These are phyloP conservation scores for Filobasidium wieringae DNA, from an alignment of 768 basidiomycete genomes.

Conservation along the genomic window DNA sequence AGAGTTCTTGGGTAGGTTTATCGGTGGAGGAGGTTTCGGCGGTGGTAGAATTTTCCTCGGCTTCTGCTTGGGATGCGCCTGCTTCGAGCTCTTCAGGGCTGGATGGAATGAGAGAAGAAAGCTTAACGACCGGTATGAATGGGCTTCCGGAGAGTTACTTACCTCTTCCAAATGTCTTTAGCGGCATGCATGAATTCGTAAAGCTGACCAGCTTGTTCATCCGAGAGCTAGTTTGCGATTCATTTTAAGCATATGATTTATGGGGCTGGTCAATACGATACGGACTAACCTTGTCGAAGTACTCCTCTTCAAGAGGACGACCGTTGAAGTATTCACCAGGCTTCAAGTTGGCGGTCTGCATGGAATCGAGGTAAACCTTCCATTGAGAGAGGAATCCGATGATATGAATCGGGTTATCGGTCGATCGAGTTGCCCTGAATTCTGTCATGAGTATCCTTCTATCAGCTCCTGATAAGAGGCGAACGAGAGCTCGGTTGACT, in stretches of 20 bases:
- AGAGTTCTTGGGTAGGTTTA: neutral
- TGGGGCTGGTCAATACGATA: constrained; percentile 5
- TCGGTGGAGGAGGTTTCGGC: neutral
- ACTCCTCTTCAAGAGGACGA: constrained; percentile 31
- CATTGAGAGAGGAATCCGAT: constrained; percentile 93
- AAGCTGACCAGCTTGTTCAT: constrained; percentile 81
- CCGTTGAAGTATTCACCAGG: constrained; percentile 26
- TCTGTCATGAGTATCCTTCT: constrained; percentile 46
- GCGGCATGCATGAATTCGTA: constrained; percentile 90
- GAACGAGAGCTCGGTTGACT: neutral
- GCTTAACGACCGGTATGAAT: neutral
- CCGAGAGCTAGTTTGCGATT: constrained; percentile 55
- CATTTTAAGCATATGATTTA: neutral
- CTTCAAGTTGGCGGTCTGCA: constrained; percentile 12
- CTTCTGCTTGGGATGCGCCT: neutral
- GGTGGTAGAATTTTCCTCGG: neutral
- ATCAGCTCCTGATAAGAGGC: neutral
- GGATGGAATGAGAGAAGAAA: neutral
- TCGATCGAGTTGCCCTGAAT: constrained; percentile 67
- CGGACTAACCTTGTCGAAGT: constrained; percentile 40
- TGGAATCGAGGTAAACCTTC: constrained; percentile 76
- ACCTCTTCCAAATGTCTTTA: constrained; percentile 73
- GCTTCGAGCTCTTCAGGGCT: constrained; percentile 20
- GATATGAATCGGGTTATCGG: constrained; percentile 75
- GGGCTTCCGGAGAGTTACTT: constrained; percentile 13